phyloP scores from a whole-genome alignment of 2,329 filamentous ascomycete genomes.

The Graphilbum ipis-grandicollis region DNA sequence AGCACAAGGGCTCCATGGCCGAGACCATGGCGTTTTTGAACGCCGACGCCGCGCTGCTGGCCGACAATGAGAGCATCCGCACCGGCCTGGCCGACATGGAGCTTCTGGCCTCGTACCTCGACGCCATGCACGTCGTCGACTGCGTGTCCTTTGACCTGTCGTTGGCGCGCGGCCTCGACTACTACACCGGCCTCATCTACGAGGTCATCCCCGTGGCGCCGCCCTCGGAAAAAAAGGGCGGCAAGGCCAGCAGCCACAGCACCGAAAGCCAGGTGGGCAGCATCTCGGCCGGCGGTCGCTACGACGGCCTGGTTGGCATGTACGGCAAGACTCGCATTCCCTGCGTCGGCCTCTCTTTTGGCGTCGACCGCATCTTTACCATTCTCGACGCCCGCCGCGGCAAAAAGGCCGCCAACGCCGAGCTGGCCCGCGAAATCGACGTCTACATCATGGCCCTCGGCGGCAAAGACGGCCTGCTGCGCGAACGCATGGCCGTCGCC shows the following conservation, averaged over 20 bases:
- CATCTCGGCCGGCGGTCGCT: conserved; percentile 75
- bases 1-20: conserved; percentile 1
- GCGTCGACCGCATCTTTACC: conserved; percentile 84
- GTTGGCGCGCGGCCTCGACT: conserved; percentile 51
- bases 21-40: conserved; percentile 57
- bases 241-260: conserved; percentile 11
- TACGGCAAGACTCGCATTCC: conserved; percentile 74
- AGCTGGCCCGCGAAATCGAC: conserved; percentile 52
- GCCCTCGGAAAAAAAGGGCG: conserved; percentile 9
- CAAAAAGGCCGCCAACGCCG: conserved; percentile 11
- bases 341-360: conserved; percentile 79
- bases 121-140: conserved; percentile 55
- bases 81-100: conserved; percentile 66
- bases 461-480: conserved; percentile 64
- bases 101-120: conserved; percentile 64
- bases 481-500: conserved; percentile 68
- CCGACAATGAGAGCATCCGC: conserved; percentile 56
- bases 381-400: conserved; percentile 59
- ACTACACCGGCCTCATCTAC: conserved; percentile 63
- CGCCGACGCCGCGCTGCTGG: conserved; percentile 42
- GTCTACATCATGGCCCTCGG: conserved; percentile 92
- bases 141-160: conserved; percentile 77
- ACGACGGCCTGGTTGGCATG: conserved; percentile 86
- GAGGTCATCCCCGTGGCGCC: conserved; percentile 30
- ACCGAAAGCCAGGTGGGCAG: conserved; percentile 49